Percentiles rank a stretch among this genome's conserved stretches.
phyloP scores from a whole-genome alignment of 148 eudicot species.

The Selenicereus undatus region DNA sequence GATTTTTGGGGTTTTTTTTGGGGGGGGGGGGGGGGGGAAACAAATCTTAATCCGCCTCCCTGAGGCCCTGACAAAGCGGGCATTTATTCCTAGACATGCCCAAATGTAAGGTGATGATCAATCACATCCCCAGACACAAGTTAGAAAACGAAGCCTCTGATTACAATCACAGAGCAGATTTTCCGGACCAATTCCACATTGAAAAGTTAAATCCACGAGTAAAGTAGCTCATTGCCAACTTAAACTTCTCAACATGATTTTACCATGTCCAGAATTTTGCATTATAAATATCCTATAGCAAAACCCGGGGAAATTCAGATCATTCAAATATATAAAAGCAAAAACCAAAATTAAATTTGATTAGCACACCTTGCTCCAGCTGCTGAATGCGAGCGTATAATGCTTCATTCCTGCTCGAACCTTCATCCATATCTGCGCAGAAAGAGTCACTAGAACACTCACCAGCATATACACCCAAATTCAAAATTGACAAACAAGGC shows the following conservation, averaged over 20 bases:
- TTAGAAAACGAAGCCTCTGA: not conserved
- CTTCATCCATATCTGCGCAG: slow-evolving; percentile 50
- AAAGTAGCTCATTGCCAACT: not conserved
- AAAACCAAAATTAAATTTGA: not conserved
- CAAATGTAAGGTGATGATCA: not conserved
- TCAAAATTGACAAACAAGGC: too few species aligned
- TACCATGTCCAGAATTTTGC: not conserved
- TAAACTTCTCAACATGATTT: not conserved
- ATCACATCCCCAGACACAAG: not conserved
- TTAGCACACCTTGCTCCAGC: slow-evolving; percentile 62
- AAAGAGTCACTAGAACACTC: too few species aligned
- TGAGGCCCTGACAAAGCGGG: not conserved
- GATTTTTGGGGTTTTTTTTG: too few species aligned
- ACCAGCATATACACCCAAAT: too few species aligned
- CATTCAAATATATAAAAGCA: not conserved
- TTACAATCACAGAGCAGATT: too few species aligned
- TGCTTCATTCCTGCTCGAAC: slow-evolving; percentile 40
- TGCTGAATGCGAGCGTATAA: slow-evolving; percentile 61
- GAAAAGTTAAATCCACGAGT: not conserved
- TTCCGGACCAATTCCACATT: not conserved
- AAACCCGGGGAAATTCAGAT: not conserved
- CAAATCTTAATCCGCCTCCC: not conserved
- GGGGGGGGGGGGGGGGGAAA: too few species aligned
- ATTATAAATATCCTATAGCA: not conserved
- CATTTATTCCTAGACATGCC: not conserved